Conservation (phyloP, 352 stramenopile genomes). For the Phytophthora citrophthora region DNA sequence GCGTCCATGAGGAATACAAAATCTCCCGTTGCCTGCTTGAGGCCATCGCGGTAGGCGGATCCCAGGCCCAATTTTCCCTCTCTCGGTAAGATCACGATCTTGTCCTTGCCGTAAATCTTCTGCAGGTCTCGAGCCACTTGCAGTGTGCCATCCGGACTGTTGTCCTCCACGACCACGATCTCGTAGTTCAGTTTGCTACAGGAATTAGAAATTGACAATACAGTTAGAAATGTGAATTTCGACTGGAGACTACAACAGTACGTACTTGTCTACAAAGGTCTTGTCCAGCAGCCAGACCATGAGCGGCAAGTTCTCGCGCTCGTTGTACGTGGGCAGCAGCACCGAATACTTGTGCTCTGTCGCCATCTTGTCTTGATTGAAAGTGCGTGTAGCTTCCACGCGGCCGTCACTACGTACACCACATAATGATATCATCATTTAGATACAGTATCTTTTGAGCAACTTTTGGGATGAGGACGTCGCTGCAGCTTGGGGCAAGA, state of each 20-base stretch:
- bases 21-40: constrained; percentile 92
- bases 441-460: not conserved
- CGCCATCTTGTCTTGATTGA: constrained; percentile 20
- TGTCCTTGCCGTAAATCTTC: constrained; percentile 90
- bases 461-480: not conserved
- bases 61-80: constrained; percentile 96
- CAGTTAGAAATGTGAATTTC: not conserved
- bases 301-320: constrained; percentile 98
- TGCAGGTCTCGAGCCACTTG: constrained; percentile 93
- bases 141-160: constrained; percentile 96
- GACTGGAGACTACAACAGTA: constrained; percentile 14
- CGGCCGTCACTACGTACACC: constrained; percentile 10
- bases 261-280: constrained; percentile 91
- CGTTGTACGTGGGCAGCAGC: constrained; percentile 98
- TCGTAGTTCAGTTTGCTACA: constrained; percentile 92
- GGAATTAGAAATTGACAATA: not conserved
- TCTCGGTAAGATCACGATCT: constrained; percentile 94
- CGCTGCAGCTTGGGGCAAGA: constrained; percentile 8
- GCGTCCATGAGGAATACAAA: constrained; percentile 99
- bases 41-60: constrained; percentile 96
- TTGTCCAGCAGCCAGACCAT: constrained; percentile 98
- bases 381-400: constrained; percentile 17
- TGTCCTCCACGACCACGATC: constrained; percentile 99
- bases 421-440: constrained; percentile 8
- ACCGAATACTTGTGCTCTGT: constrained; percentile 90